Percentiles rank a stretch among this genome's conserved stretches.
Conservation (phyloP, 768 basidiomycete species). For the Boletus tylopilopsis region DNA sequence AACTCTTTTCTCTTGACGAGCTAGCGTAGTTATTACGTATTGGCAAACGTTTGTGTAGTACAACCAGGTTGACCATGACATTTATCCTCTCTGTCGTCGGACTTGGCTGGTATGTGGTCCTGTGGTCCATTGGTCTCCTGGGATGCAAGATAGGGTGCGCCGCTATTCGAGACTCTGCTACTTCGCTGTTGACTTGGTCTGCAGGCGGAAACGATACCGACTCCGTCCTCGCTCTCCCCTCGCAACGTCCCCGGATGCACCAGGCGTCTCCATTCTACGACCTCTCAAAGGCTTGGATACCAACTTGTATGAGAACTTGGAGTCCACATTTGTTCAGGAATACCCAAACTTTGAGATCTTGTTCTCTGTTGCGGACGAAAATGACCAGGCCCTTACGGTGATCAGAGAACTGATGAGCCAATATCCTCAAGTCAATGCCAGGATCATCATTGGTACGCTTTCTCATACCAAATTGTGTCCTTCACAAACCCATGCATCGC, state of each 20-base stretch:
- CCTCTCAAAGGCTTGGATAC: slow-evolving; percentile 94
- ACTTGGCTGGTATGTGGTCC: slow-evolving; percentile 53
- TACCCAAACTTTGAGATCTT: slow-evolving; percentile 91
- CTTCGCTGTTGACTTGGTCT: neutral
- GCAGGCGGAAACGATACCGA: slow-evolving; percentile 74
- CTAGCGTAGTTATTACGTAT: slow-evolving; percentile 19
- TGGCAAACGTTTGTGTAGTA: neutral
- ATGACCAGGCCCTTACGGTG: slow-evolving; percentile 84
- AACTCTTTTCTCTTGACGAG: slow-evolving; percentile 53
- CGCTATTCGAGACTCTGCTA: neutral
- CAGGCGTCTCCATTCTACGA: slow-evolving; percentile 91
- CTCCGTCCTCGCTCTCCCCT: slow-evolving; percentile 60
- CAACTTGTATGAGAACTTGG: slow-evolving; percentile 94
- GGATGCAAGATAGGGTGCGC: slow-evolving; percentile 67
- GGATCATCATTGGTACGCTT: slow-evolving; percentile 69
- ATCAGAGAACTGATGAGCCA: slow-evolving; percentile 73
- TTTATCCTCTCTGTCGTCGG: slow-evolving; percentile 37
- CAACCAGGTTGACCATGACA: slow-evolving; percentile 4
- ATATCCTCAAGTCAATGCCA: slow-evolving; percentile 72
- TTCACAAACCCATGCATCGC: neutral
- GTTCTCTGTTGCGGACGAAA: slow-evolving; percentile 83
- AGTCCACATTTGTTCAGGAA: slow-evolving; percentile 88
- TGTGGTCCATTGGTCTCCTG: slow-evolving; percentile 65
- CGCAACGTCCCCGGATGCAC: slow-evolving; percentile 50
- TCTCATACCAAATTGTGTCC: neutral